These are phyloP conservation scores for Alternaria incomplexa DNA, from an alignment of 2,329 filamentous ascomycete species.

Conservation along the genomic window DNA sequence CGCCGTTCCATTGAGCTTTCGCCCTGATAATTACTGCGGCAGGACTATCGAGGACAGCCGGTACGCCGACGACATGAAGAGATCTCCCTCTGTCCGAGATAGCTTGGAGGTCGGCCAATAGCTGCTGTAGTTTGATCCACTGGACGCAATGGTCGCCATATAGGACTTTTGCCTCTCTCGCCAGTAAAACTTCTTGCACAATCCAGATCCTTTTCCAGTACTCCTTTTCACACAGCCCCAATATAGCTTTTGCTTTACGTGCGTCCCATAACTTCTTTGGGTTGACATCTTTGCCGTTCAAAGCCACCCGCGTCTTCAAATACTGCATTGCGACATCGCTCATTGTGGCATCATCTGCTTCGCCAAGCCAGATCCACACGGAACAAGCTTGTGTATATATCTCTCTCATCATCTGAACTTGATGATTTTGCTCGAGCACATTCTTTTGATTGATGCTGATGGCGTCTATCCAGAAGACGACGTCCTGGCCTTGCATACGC, in stretches of 20 bases:
- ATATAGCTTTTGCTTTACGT: neutral
- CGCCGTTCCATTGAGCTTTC: neutral
- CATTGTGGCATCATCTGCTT: rapidly evolving
- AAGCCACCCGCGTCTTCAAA: rapidly evolving
- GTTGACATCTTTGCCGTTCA: neutral
- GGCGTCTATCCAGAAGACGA: neutral
- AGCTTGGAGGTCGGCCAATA: rapidly evolving
- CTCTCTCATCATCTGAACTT: neutral
- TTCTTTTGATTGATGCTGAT: neutral
- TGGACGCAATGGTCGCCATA: neutral
- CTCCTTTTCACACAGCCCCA: rapidly evolving
- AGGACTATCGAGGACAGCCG: rapidly evolving
- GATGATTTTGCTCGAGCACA: neutral
- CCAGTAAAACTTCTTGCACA: neutral
- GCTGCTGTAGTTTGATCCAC: rapidly evolving
- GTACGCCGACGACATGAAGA: neutral
- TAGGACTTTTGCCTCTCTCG: rapidly evolving
- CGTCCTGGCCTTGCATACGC: neutral
- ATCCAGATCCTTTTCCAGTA: neutral
- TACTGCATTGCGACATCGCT: neutral
- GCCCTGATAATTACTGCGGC: neutral
- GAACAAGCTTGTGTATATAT: neutral
- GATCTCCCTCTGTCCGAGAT: neutral
- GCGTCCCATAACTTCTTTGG: no score
- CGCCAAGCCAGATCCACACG: neutral